A percentile compares a stretch with the other conserved stretches of the same genome.
Evolutionary conservation across 495 filamentous ascomycete species (phyloP).

Genomic region (Astrocystis sublimbata): DNA sequence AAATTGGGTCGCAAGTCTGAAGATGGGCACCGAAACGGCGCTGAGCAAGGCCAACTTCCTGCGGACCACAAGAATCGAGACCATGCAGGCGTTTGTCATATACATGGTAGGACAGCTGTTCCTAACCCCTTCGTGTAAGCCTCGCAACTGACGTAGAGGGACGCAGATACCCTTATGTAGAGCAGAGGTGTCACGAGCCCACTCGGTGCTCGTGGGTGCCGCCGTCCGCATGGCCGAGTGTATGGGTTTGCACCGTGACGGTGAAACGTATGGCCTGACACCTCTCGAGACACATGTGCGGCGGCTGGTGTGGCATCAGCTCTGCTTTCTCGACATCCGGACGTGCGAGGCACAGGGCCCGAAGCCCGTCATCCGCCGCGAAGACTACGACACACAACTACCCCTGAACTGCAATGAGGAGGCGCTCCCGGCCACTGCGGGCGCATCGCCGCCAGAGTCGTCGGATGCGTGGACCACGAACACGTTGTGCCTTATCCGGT

Average conservation of each 20-base stretch:
- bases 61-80: constrained; percentile 68
- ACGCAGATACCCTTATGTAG: constrained; percentile 67
- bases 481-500: constrained; percentile 64
- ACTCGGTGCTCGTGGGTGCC: constrained; percentile 68
- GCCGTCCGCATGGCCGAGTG: constrained; percentile 73
- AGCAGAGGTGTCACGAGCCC: constrained; percentile 66
- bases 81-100: constrained; percentile 72
- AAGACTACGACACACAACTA: constrained; percentile 70
- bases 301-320: constrained; percentile 73
- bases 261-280: constrained; percentile 60
- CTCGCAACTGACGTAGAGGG: constrained; percentile 16
- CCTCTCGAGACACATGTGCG: constrained; percentile 72
- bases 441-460: constrained; percentile 40
- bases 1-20: constrained; percentile 58
- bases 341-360: constrained; percentile 77
- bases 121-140: not conserved
- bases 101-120: constrained; percentile 56
- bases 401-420: constrained; percentile 68
- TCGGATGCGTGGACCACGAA: constrained; percentile 65
- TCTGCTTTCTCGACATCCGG: constrained; percentile 74
- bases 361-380: constrained; percentile 61
- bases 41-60: constrained; percentile 67
- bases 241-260: constrained; percentile 75
- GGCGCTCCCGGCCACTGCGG: constrained; percentile 48
- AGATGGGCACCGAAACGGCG: constrained; percentile 62